phyloP scores from a whole-genome alignment of 225 moss, liverwort and hornwort genomes.

The Takakia lepidozioides region DNA sequence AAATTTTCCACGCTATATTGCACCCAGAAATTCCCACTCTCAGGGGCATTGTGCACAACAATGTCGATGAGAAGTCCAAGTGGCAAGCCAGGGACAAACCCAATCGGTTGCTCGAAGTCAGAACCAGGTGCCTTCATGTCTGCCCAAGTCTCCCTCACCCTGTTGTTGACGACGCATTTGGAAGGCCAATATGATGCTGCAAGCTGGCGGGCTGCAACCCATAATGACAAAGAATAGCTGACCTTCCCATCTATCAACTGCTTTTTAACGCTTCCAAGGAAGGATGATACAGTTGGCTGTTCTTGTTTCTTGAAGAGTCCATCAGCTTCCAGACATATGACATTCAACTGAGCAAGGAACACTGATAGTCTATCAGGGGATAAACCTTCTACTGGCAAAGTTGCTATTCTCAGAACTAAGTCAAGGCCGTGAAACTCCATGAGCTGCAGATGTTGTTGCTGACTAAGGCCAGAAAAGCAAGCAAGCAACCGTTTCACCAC shows the following conservation, averaged over 20 bases:
- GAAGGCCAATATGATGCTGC: conserved; percentile 42
- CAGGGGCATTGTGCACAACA: conserved; percentile 31
- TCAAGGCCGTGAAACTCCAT: conserved; percentile 34
- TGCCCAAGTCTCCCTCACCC: conserved; percentile 36
- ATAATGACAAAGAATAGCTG: conserved; percentile 1
- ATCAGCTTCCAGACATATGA: conserved; percentile 12
- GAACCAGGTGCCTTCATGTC: conserved; percentile 33
- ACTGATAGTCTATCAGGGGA: conserved; percentile 3
- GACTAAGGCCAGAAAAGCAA: conserved; percentile 31
- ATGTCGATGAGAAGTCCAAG: conserved; percentile 40
- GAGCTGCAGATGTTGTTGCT: conserved; percentile 20
- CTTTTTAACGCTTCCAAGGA: conserved; percentile 21
- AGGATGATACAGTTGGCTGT: conserved; percentile 13
- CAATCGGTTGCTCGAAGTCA: conserved; percentile 41
- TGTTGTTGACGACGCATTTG: conserved; percentile 6
- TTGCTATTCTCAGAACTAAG: conserved; percentile 18
- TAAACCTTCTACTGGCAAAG: conserved; percentile 12
- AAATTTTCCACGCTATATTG: conserved; percentile 32
- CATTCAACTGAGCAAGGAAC: conserved; percentile 11
- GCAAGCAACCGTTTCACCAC: conserved; percentile 23
- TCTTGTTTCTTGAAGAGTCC: conserved; percentile 7
- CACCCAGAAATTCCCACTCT: conserved; percentile 29
- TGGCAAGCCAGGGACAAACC: conserved; percentile 38
- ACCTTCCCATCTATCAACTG: conserved; percentile 18
- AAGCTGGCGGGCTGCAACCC: conserved; percentile 25